Evolutionary conservation across 495 filamentous ascomycete genomes (phyloP).

Genomic region (Evernia prunastri): DNA sequence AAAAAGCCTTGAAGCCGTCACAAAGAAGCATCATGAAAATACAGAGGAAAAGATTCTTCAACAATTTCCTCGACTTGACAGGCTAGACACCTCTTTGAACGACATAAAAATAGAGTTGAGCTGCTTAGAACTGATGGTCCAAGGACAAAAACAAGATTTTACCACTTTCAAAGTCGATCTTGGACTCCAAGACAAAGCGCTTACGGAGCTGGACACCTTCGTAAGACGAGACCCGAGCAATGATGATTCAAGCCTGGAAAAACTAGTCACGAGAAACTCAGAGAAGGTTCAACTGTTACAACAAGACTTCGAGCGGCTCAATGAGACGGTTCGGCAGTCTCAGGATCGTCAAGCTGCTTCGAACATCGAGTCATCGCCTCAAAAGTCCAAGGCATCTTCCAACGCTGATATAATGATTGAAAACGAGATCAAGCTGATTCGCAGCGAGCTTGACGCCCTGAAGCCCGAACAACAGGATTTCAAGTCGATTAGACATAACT

Average conservation of each 20-base stretch:
- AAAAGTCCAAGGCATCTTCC: background rate
- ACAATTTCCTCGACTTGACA: background rate
- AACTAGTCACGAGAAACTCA: background rate
- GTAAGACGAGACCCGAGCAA: background rate
- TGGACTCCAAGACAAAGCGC: background rate
- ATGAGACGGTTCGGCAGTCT: background rate
- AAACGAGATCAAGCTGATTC: background rate
- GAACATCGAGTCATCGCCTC: background rate
- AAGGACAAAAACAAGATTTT: background rate
- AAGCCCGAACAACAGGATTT: background rate
- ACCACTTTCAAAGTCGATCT: background rate
- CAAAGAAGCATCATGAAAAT: background rate
- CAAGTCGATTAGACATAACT: background rate
- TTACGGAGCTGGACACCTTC: background rate
- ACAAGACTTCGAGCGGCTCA: background rate
- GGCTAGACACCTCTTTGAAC: background rate
- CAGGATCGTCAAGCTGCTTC: background rate
- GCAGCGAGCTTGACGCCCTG: background rate
- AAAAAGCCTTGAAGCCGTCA: background rate
- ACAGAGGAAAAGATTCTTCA: background rate
- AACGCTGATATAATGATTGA: background rate
- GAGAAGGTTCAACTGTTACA: background rate
- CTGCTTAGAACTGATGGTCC: background rate
- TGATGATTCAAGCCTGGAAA: background rate
- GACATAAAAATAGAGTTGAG: background rate